Base-by-base conservation (phyloP, 2,329 filamentous ascomycete species). In the Sclerotinia sclerotiorum region DNA sequence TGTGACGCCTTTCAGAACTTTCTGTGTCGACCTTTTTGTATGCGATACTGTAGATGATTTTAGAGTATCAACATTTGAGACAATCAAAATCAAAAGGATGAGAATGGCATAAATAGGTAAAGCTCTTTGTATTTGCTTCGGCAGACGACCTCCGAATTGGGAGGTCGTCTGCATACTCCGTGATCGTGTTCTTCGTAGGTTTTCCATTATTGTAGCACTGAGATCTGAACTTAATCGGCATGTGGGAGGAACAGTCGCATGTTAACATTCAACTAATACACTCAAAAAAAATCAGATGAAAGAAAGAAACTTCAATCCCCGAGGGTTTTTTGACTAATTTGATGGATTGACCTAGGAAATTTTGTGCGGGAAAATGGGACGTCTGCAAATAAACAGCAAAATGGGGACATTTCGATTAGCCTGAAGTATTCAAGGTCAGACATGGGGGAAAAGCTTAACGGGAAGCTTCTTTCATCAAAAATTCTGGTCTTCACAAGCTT, bases 81-180 rank as follows among this genome's bases (percentile, higher is more conserved):
- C 57, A 19, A 75, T 68, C 27, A 76, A 21, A 51, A 76, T 55
- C 57, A 76, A 54, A 19, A 77, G 52, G 29, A 75, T 65, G 46
- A 71, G 67, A 17, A 64, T 70, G 24, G 74, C 52, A 67, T 75
- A 76, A 21, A 76, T 49, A 6, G 76, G 75, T 35, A 76, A 67
- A 24, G 71, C 70, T 52, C 76, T 68, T 55, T 73, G 72, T 8
- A 77, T 71, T 62, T 72, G 72, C 52, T 68, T 71, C 10, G 71
- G 71, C 35, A 71, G 57, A 92, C 92, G 46, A 70, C 67, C 35
- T 7, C 69, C 17, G 58, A 68, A 64, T 39, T 65, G 67, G 11
- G 67, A 65, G 27, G 62, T 65, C 35, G 67, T 55, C 35, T 68
- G 67, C 57, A 68, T 63, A 27, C 44, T 66, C 32, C 39, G 65